Base-by-base conservation (phyloP, 176 grass and related monocot species). In the Triticum urartu region DNA sequence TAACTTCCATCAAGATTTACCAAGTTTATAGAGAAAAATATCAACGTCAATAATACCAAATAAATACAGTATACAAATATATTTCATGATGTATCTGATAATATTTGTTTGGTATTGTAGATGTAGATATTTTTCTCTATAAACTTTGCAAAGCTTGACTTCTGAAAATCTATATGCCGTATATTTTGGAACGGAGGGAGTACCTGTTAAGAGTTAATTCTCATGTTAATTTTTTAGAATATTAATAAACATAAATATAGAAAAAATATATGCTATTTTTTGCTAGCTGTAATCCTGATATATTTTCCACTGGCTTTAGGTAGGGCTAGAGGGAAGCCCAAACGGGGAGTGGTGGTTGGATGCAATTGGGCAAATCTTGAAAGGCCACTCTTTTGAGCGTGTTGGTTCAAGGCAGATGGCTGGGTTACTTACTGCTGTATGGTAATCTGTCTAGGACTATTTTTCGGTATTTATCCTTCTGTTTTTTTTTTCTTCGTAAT, bases 271-370 rank as follows among this genome's bases (percentile, higher is more conserved):
- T 80, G 32, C 1, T 11, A 20, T 80, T 90, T 84, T 88, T 88
- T 82, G 52, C 26, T 85, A 81, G 14, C 43, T 89, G 48, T 77
- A 80, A 74, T 84, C 33, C 20, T 82, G 13, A 81, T 81, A 64
- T 68, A 10, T 58, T 71, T 66, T 82, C 10, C 18, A 12, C 28
- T 80, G 45, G 8, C 77, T 92, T 82, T 90, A 98, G 95, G 95
- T 98, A 34, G 95, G 95, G 35, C 78, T 98, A 43, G 95, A 95
- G 80, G 95, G 95, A 87, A 98, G 89, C 90, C 89, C 89, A 73
- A 98, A 98, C 66, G 95, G 95, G 28, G 88, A 93, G 45, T 98
- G 93, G 95, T 98, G 95, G 95, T 90, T 95, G 89, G 95, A 93
- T 88, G 89, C 75, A 50, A 95, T 95, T 87, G 93, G 86, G 62